Conservation (phyloP, 176 grass and related monocot genomes). For the Oryza meyeriana region DNA sequence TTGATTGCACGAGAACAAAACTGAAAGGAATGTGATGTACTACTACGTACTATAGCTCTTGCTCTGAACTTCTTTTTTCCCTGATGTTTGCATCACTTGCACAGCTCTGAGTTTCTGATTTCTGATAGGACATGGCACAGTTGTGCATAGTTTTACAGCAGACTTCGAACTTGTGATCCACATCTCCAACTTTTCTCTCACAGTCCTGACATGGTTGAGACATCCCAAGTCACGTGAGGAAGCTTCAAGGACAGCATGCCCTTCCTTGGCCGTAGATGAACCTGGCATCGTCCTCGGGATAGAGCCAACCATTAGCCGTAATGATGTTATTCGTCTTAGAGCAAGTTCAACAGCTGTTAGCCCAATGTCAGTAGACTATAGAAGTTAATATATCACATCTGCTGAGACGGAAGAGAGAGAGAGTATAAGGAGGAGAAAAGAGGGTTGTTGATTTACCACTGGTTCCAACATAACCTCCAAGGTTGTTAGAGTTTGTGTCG, state of each 20-base stretch:
- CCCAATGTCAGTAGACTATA: too few relatives aligned
- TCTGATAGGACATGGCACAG: background rate
- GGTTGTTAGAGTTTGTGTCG: too few relatives aligned
- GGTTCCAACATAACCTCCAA: too few relatives aligned
- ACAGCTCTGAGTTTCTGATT: background rate
- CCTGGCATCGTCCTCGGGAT: constrained; percentile 66
- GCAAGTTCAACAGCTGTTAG: too few relatives aligned
- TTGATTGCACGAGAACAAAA: background rate
- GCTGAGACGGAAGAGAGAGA: too few relatives aligned
- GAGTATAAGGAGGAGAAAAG: too few relatives aligned
- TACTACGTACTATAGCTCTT: background rate
- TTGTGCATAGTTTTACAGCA: constrained; percentile 1
- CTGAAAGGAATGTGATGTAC: background rate
- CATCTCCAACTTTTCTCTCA: background rate
- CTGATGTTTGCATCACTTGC: background rate
- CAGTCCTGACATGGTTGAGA: background rate
- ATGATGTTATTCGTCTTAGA: too few relatives aligned
- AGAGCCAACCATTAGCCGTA: too few relatives aligned
- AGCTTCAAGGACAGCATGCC: constrained; percentile 15
- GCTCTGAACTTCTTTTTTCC: background rate
- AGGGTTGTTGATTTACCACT: too few relatives aligned
- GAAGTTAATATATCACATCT: too few relatives aligned
- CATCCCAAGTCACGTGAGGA: background rate
- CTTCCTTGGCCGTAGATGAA: constrained; percentile 72
- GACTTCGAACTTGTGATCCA: background rate